Percentiles rank a stretch among this genome's conserved stretches.
Conservation (phyloP, 2,329 filamentous ascomycete genomes). For the Drechmeria coniospora region DNA sequence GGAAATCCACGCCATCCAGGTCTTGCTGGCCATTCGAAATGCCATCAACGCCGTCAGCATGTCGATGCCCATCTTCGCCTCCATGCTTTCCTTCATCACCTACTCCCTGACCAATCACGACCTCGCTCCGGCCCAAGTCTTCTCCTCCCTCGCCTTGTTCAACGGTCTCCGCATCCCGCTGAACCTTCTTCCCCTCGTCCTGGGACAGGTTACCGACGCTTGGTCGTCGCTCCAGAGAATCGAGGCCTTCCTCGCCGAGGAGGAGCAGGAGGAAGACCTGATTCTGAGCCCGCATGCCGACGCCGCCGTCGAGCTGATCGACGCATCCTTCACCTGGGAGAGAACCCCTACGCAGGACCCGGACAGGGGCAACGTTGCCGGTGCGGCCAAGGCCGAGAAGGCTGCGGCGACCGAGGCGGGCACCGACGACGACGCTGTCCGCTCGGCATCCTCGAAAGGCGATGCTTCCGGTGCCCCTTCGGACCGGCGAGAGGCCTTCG, state of each 20-base stretch:
- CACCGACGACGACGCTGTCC: slow-evolving; percentile 11
- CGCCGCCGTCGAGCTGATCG: slow-evolving; percentile 53
- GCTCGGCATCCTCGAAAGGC: slow-evolving; percentile 21
- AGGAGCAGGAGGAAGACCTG: slow-evolving; percentile 66
- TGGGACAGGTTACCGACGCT: slow-evolving; percentile 81
- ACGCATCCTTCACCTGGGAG: slow-evolving; percentile 84
- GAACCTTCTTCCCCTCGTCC: slow-evolving; percentile 74
- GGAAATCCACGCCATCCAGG: slow-evolving; percentile 74
- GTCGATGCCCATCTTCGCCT: slow-evolving; percentile 82
- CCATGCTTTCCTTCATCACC: slow-evolving; percentile 89
- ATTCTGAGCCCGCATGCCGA: slow-evolving; percentile 38
- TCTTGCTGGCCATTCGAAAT: slow-evolving; percentile 69
- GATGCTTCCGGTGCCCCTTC: slow-evolving; percentile 39
- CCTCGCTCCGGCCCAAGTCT: slow-evolving; percentile 63
- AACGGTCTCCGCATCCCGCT: slow-evolving; percentile 82
- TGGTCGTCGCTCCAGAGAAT: slow-evolving; percentile 74
- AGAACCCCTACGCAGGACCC: slow-evolving; percentile 39
- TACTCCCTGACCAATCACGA: slow-evolving; percentile 50
- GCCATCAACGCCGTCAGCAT: slow-evolving; percentile 72
- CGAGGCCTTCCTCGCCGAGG: slow-evolving; percentile 72
- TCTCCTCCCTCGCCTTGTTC: slow-evolving; percentile 88
- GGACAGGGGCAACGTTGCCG: slow-evolving; percentile 25
- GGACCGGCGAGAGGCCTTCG: slow-evolving; percentile 52
- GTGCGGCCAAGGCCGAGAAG: slow-evolving; percentile 24
- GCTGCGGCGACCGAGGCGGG: slow-evolving; percentile 18